phyloP scores from a whole-genome alignment of 495 filamentous ascomycete genomes.

The Clohesyomyces aquaticus region DNA sequence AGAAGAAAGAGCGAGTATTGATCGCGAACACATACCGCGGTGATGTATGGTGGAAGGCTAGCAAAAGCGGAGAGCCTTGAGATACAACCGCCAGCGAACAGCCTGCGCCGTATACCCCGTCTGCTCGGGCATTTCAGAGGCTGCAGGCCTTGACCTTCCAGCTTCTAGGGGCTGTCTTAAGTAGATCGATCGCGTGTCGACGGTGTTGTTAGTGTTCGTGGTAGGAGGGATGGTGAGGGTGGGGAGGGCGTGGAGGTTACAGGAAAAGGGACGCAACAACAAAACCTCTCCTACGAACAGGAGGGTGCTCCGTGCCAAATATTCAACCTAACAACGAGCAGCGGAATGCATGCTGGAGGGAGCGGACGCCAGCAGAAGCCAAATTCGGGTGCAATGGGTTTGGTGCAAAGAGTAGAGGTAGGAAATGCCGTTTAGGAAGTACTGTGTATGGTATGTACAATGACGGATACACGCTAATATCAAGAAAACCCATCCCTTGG shows the following conservation, averaged over 20 bases:
- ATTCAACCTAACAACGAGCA: too few species aligned
- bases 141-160: too few species aligned
- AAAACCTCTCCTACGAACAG: background rate
- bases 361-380: too few species aligned
- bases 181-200: background rate
- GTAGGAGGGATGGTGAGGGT: background rate
- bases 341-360: too few species aligned
- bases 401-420: constrained; percentile 4
- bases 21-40: too few species aligned
- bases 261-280: background rate
- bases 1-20: too few species aligned
- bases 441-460: background rate
- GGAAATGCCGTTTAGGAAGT: background rate
- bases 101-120: too few species aligned
- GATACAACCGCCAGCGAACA: too few species aligned
- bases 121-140: too few species aligned
- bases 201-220: background rate
- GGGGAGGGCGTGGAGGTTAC: background rate
- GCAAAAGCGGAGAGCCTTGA: too few species aligned
- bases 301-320: background rate
- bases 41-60: too few species aligned
- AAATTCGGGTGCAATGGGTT: background rate
- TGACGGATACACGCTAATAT: background rate
- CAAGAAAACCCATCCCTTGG: background rate
- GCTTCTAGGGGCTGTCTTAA: too few species aligned